These are phyloP conservation scores for Echinochloa phyllopogon DNA, from an alignment of 176 grass and related monocot genomes.

Conservation along the genomic window DNA sequence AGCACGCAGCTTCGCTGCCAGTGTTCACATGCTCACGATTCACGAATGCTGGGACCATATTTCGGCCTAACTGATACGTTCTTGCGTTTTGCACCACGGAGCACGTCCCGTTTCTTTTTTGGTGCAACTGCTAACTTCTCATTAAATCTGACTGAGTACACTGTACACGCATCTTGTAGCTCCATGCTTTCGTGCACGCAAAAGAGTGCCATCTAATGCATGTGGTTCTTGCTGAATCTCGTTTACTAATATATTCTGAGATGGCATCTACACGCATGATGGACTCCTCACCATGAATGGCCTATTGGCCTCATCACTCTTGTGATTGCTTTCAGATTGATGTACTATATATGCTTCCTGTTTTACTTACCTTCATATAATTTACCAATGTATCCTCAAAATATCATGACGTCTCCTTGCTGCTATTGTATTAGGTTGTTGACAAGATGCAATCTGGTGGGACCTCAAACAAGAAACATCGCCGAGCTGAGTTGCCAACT, in stretches of 20 bases:
- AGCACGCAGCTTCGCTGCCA: neutral
- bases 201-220: neutral
- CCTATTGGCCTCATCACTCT: neutral
- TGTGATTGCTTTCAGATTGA: slow-evolving; percentile 17
- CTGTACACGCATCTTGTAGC: neutral
- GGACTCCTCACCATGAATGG: neutral
- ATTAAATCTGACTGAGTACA: slow-evolving; percentile 5
- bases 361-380: neutral
- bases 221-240: neutral
- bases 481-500: slow-evolving; percentile 71
- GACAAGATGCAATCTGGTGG: slow-evolving; percentile 84
- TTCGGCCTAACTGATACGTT: neutral
- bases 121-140: neutral
- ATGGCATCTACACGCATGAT: neutral
- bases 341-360: neutral
- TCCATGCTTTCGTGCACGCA: slow-evolving; percentile 18
- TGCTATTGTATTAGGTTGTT: slow-evolving; percentile 68
- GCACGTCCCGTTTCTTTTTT: neutral
- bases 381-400: neutral
- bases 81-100: slow-evolving; percentile 1
- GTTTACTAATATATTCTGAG: neutral
- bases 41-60: neutral
- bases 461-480: slow-evolving; percentile 62
- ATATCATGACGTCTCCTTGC: neutral
- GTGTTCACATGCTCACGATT: neutral